Evolutionary conservation across 768 basidiomycete species (phyloP), one percentile per base, ranked within the genome.

Genomic region (Dioszegia crocea): DNA sequence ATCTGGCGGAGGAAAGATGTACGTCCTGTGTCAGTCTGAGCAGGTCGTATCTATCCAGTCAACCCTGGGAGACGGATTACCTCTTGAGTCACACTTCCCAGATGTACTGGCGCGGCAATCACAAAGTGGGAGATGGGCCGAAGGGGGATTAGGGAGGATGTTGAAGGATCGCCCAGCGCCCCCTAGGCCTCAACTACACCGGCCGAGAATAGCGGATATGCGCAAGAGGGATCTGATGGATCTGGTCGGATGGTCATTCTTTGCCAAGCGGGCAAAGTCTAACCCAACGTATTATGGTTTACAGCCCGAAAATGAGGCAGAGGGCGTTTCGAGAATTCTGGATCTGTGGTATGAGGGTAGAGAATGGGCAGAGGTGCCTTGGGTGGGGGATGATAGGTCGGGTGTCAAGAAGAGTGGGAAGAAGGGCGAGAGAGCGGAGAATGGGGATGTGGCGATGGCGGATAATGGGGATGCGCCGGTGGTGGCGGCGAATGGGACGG

Each of bases 201-300:
- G 61, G 16, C 57, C 67, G 38, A 39, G 74, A 70, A n/a, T 80
- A 77, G 4, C 71, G 64, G 30, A 80, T 84, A 66, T 66, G 77
- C 46, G 77, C 77, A 58, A 85, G 82, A 86, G 90, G 69, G 85
- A 88, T 61, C 79, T 85, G 24, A 81, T 92, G 59, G 89, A 93
- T 67, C 78, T 82, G 17, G 78, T 97, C 33, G 86, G 87, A 0
- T 91, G 86, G 76, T 90, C 91, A 23, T 91, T 88, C 78, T 81
- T 94, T 30, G 81, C 85, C 4, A 81, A 82, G 43, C 82, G 93
- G 61, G 76, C 89, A 58, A 80, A 79, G 58, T 84, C 80, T 60
- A 98, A 98, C 76, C 90, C 94, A 14, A 82, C 83, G 0, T 97
- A 88, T 77, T 97, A 98, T 70, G 87, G 86, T 52, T 80, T 83